Evolutionary conservation across 768 basidiomycete genomes (phyloP).

Genomic region (Lactifluus volemus): DNA sequence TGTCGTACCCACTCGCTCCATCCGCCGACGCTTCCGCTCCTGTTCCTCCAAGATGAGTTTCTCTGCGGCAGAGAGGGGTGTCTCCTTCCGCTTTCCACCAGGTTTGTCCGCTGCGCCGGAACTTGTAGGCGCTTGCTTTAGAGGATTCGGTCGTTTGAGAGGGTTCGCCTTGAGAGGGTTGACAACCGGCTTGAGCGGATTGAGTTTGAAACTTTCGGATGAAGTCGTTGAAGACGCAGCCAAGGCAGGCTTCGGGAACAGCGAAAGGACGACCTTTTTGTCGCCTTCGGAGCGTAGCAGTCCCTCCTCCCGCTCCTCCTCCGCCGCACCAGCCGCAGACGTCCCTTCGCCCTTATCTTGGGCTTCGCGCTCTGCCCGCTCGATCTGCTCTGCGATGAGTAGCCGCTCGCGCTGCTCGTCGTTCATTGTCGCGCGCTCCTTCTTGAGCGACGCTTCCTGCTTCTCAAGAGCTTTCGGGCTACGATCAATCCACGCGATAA

Average conservation of each 20-base stretch:
- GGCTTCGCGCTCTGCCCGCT: conserved; percentile 59
- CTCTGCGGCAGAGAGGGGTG: conserved; percentile 73
- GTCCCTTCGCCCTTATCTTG: conserved; percentile 26
- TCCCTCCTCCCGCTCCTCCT: conserved; percentile 40
- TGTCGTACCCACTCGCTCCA: conserved; percentile 42
- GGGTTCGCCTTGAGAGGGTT: conserved; percentile 64
- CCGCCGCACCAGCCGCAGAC: conserved; percentile 26
- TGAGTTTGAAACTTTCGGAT: conserved; percentile 46
- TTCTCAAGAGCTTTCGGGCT: conserved; percentile 91
- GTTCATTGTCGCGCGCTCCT: conserved; percentile 83
- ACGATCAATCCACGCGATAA: conserved; percentile 94
- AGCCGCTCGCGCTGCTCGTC: conserved; percentile 92
- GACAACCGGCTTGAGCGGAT: conserved; percentile 41
- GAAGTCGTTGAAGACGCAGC: conserved; percentile 29
- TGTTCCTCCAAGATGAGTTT: conserved; percentile 83
- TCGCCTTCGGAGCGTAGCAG: conserved; percentile 69
- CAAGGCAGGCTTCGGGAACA: conserved; percentile 46
- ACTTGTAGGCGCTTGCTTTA: conserved; percentile 44
- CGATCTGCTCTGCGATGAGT: conserved; percentile 89
- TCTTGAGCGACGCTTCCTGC: conserved; percentile 83
- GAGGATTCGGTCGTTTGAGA: conserved; percentile 64
- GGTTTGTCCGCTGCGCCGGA: conserved; percentile 31
- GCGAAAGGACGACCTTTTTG: conserved; percentile 61
- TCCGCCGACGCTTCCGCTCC: conserved; percentile 74
- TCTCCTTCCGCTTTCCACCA: conserved; percentile 54